Evolutionary conservation across 345 rosid species (phyloP).

Genomic region (Trapa bicornis): DNA sequence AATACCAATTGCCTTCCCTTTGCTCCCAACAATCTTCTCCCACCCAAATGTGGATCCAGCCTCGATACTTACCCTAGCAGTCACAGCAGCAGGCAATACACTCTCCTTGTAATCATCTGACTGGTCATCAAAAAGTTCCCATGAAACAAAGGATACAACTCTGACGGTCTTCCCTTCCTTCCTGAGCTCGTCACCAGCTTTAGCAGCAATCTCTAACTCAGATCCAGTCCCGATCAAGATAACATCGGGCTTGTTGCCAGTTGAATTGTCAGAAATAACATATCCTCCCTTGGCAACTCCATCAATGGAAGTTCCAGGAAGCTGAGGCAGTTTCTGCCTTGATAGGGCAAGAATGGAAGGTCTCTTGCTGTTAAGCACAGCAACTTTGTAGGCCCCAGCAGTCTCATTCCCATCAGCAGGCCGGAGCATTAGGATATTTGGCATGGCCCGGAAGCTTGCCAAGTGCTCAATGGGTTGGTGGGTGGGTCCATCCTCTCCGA

Average conservation of each 20-base stretch:
- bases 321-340: slow-evolving; percentile 82
- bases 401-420: slow-evolving; percentile 99
- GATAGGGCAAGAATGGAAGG: slow-evolving; percentile 88
- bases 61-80: slow-evolving; percentile 86
- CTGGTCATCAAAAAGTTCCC: slow-evolving; percentile 84
- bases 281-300: slow-evolving; percentile 92
- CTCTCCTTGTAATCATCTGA: slow-evolving; percentile 82
- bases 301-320: slow-evolving; percentile 82
- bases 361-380: slow-evolving; percentile 59
- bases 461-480: slow-evolving; percentile 97
- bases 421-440: slow-evolving; percentile 88
- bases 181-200: slow-evolving; percentile 65
- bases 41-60: slow-evolving; percentile 92
- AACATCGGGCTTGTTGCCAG: slow-evolving; percentile 82
- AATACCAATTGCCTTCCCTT: slow-evolving; percentile 77
- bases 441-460: slow-evolving; percentile 99
- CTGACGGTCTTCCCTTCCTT: slow-evolving; percentile 92
- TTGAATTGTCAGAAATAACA: slow-evolving; percentile 68
- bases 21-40: slow-evolving; percentile 56
- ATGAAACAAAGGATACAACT: slow-evolving; percentile 80
- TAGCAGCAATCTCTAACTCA: slow-evolving; percentile 79
- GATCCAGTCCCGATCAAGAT: slow-evolving; percentile 96
- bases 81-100: slow-evolving; percentile 58
- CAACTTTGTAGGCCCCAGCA: slow-evolving; percentile 89
- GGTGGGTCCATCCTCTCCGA: slow-evolving; percentile 99